Percentiles rank a stretch among this genome's conserved stretches.
phyloP scores from a whole-genome alignment of 805 yeast species.

The Candida sakaeoensis region DNA sequence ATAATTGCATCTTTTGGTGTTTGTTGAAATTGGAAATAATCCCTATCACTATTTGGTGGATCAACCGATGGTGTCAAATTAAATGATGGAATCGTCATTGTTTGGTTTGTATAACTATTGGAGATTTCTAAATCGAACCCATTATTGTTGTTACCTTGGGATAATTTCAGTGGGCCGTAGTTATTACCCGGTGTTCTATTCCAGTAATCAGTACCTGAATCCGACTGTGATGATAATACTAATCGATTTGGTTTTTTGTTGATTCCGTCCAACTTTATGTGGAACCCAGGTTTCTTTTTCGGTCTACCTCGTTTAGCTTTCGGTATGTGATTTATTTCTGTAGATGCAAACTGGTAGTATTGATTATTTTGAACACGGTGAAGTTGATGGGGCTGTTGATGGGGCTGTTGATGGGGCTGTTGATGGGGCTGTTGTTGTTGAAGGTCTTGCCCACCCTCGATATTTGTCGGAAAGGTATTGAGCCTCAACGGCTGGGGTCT shows the following conservation, averaged over 20 bases:
- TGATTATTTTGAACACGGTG: too few relatives aligned
- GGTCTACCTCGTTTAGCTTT: slow-evolving; percentile 11
- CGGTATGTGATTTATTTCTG: slow-evolving; percentile 1
- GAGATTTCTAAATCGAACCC: slow-evolving; percentile 8
- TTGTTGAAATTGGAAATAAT: slow-evolving; percentile 9
- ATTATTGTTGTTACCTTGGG: slow-evolving; percentile 2
- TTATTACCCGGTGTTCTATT: slow-evolving; percentile 5
- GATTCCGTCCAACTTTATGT: slow-evolving; percentile 23
- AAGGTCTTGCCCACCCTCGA: neutral
- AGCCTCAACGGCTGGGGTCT: slow-evolving; percentile 1
- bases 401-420: too few relatives aligned
- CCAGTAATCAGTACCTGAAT: slow-evolving; percentile 15
- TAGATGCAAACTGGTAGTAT: neutral
- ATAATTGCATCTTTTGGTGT: neutral
- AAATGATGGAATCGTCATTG: slow-evolving; percentile 7
- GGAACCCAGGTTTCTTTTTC: slow-evolving; percentile 23
- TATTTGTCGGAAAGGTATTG: slow-evolving; percentile 3
- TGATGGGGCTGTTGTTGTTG: too few relatives aligned
- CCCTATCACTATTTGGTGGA: slow-evolving; percentile 21
- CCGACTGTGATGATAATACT: slow-evolving; percentile 18
- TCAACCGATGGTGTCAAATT: slow-evolving; percentile 31
- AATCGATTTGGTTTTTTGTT: slow-evolving; percentile 6
- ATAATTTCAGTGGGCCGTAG: neutral
- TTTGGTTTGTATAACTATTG: slow-evolving; percentile 3
- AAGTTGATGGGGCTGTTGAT: too few relatives aligned